phyloP scores from a whole-genome alignment of 2,329 filamentous ascomycete species.

The Thielaviopsis ethacetica region DNA sequence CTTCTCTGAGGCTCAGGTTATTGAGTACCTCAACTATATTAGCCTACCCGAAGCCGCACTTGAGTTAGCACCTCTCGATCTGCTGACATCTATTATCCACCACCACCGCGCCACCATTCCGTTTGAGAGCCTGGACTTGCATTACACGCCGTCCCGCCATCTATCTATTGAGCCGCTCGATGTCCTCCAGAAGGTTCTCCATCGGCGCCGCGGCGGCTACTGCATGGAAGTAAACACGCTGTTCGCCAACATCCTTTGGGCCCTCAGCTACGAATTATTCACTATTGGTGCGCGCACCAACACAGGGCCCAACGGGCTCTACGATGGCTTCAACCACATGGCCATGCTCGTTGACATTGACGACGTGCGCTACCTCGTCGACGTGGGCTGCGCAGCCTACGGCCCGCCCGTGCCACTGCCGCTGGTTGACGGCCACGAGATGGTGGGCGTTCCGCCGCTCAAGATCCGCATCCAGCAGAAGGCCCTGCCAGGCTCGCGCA shows the following conservation, averaged over 20 bases:
- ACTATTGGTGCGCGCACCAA: conserved; percentile 30
- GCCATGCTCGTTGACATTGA: conserved; percentile 40
- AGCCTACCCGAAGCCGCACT: conserved; percentile 14
- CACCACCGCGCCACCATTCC: conserved; percentile 33
- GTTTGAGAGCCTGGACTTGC: conserved; percentile 37
- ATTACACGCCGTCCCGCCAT: conserved; percentile 26
- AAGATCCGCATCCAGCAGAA: conserved; percentile 28
- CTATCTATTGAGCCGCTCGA: conserved; percentile 24
- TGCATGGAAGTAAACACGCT: conserved; percentile 33
- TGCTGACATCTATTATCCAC: conserved; percentile 19
- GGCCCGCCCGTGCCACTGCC: conserved; percentile 20
- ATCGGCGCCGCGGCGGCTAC: conserved; percentile 30
- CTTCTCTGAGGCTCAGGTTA: conserved; percentile 16
- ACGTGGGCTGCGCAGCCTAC: conserved; percentile 45
- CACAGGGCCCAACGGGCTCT: conserved; percentile 2
- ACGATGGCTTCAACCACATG: conserved; percentile 35
- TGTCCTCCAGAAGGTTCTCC: conserved; percentile 30
- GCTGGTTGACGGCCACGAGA: conserved; percentile 16
- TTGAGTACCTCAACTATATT: conserved; percentile 18
- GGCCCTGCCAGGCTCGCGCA: conserved; percentile 18
- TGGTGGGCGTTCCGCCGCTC: conserved; percentile 26
- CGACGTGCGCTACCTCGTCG: conserved; percentile 30
- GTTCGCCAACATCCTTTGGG: conserved; percentile 30
- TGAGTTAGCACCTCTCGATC: conserved; percentile 12
- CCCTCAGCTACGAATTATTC: conserved; percentile 32